Conservation (phyloP, 495 filamentous ascomycete species). For the Baudoinia panamericana region DNA sequence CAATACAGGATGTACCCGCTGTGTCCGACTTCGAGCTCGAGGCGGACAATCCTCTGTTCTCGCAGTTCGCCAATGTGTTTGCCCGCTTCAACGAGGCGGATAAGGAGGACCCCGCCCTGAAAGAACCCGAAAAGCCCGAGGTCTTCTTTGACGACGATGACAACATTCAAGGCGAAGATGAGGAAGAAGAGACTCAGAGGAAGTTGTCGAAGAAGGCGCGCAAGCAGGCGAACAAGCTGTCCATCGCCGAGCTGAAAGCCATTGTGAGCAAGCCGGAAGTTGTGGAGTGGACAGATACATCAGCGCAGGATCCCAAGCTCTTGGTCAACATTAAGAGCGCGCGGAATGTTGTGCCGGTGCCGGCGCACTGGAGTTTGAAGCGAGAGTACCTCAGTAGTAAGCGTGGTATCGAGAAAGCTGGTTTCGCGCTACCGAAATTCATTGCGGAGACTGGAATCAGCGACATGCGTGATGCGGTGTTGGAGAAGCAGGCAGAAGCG, state of each 20-base stretch:
- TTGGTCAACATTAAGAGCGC: slow-evolving; percentile 89
- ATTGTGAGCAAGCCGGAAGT: slow-evolving; percentile 82
- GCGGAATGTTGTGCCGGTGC: slow-evolving; percentile 91
- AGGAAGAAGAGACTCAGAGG: slow-evolving; percentile 55
- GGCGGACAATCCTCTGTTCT: slow-evolving; percentile 62
- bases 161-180: slow-evolving; percentile 74
- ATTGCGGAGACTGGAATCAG: slow-evolving; percentile 95
- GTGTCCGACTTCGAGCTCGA: slow-evolving; percentile 26
- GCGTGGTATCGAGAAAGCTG: slow-evolving; percentile 84
- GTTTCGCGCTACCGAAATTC: slow-evolving; percentile 88
- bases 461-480: slow-evolving; percentile 91
- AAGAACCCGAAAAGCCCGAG: slow-evolving; percentile 71
- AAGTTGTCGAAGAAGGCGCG: slow-evolving; percentile 86
- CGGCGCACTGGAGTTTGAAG: slow-evolving; percentile 86
- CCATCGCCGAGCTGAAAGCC: slow-evolving; percentile 88
- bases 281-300: slow-evolving; percentile 94
- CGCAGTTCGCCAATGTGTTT: slow-evolving; percentile 69
- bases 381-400: slow-evolving; percentile 94
- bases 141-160: slow-evolving; percentile 79
- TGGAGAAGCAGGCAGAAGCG: slow-evolving; percentile 89
- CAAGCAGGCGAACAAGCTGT: slow-evolving; percentile 81
- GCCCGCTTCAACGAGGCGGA: slow-evolving; percentile 47
- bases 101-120: slow-evolving; percentile 44
- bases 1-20: slow-evolving; percentile 25
- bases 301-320: slow-evolving; percentile 77